Evolutionary conservation across 2,329 filamentous ascomycete species (phyloP), one percentile per base, ranked within the genome.

Genomic region (Talaromyces islandicus): DNA sequence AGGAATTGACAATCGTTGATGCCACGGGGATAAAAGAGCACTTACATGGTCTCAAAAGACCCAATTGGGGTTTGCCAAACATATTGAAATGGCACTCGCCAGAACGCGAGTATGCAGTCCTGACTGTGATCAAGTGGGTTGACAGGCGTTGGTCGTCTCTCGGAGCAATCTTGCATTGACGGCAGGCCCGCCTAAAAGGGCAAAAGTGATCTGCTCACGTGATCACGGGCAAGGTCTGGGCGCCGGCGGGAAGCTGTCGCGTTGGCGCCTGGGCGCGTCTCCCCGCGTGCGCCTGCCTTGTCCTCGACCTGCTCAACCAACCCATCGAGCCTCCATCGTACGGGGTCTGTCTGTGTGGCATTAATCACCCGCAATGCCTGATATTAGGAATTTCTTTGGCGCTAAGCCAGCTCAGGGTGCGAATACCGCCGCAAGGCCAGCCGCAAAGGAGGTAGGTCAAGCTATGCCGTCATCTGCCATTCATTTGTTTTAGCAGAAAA

Each of bases 351-450:
- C 38, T 30, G 14, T 25, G 55, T 41, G 25, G 19, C 25, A 25
- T 17, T 17, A 17, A 54, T 35, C 21, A 27, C 7, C 24, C 9
- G 35, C 48, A 63, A 96, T 96, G 92, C 86, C 92, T 64, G 93
- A 97, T 76, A 97, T 97, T 70, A 85, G 92, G 70, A 91, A 83
- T 68, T 97, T 97, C 77, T 97, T 97, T 79, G 87, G 88, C 59
- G 86, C 89, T 63, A 92, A 92, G 74, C 85, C 85, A 56, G 82
- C 83, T 64, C 80, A 83, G 67, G 77, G 82, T 51, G 80, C 83
- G 62, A 75, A n/a, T 59, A 27, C 75, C 64, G 73, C 75, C 65
- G 77, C 81, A 68, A 66, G 76, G 65, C 71, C 78, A 51, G 63
- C 73, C 52, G 75, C 76, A 65, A 74, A 74, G 68, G 78, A 73